Evolutionary conservation across 208 protist genomes (phyloP), one percentile per base, ranked within the genome.

Genomic region (Wallacemonas sp.): DNA sequence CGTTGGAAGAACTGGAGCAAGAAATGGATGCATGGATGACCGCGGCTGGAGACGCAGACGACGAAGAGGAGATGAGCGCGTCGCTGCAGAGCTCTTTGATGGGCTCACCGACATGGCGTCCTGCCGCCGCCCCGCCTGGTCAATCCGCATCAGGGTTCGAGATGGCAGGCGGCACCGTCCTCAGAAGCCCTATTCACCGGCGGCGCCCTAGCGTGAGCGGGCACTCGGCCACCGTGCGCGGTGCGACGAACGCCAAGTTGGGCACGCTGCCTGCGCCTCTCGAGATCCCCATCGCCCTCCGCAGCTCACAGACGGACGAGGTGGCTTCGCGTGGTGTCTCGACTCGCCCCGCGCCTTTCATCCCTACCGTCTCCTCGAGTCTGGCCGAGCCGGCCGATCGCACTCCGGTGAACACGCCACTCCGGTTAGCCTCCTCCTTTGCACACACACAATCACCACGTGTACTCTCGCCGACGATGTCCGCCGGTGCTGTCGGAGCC

Each of bases 1-100:
- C 75, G 2, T 62, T 86, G 30, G 80, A 82, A 51, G 68, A 62
- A 6, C 51, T 79, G 28, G 61, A 56, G 30, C 55, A 55, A 22
- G 51, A 78, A 19, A 31, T 70, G 31, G 68, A 53, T 38, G 51
- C 51, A 31, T 58, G 51, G 51, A 58, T 58, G 51, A 58, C 51
- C 17, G 51, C 51, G 9, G 28, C 30, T 39, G n/a, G 31, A 12
- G n/a, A n/a, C 26, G 17, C 8, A 21, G 51, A 39, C n/a, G 31
- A 39, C 9, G 51, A 58, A 6, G 46, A 31, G 24, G 2, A 58
- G 12, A 26, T 58, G 12, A 58, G 30, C 30, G 12, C 51, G 6
- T 58, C 51, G 9, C 22, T 39, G 51, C 51, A 58, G 51, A 58
- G 51, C 51, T 58, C 51, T 11, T n/a, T 58, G 30, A 33, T 58